Base-by-base conservation (phyloP, 306 rosid genomes). In the Corylus heterophylla region DNA sequence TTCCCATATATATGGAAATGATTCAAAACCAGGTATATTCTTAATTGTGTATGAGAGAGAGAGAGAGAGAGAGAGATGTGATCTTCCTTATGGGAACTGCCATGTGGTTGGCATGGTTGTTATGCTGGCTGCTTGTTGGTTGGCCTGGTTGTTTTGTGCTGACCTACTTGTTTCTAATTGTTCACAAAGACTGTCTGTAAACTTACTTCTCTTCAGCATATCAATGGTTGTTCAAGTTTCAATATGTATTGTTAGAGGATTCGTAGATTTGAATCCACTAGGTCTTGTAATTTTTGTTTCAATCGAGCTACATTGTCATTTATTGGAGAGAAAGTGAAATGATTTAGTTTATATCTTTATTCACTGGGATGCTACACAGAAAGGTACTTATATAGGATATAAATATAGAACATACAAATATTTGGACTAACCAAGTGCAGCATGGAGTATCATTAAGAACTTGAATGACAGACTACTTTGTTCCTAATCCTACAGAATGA, bases 371-470 rank as follows among this genome's bases (percentile, higher is more conserved):
- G 56, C 56, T 52, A 52, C 56, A 16, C 13, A 52, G 20, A 52
- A 52, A 12, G 20, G 22, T 12, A 22, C 29, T 25, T 59, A 4
- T 39, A 1, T 59, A 20, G 10, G 66, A 22, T 8, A 7, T 5
- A 2, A 64, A 17, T 22, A 20, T 14, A 39, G 1, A 39, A 37
- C 66, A 37, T 51, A 18, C 22, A 20, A 63, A 50, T 72, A 67
- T 62, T 39, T 39, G 44, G 44, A 39, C 44, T 39, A 39, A 39
- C 44, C 44, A 39, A 39, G 44, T 39, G 44, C 44, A 39, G 55
- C 64, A 55, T 66, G 45, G 83, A 48, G 76, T 74, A 35, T 45
- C 73, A 50, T 74, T 48, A 49, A 73, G 56, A 82, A 71, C 69
- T 73, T 29, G 69, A n/a, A 67, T 54, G 74, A 39, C 39, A 25